Conservation (phyloP, 495 filamentous ascomycete species). For the Hamigera avellanea region DNA sequence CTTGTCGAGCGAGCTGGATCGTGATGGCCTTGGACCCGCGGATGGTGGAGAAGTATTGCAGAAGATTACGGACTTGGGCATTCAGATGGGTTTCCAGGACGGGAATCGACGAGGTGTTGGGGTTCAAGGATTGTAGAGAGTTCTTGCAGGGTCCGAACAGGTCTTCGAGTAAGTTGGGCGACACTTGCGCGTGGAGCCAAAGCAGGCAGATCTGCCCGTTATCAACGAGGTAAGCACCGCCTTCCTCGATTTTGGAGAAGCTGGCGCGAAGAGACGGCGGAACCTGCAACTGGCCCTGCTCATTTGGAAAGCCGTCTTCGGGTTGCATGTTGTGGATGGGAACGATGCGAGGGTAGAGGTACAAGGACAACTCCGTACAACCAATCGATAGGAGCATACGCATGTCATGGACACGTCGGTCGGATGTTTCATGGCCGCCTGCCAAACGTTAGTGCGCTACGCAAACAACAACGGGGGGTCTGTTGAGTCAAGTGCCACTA, state of each 20-base stretch:
- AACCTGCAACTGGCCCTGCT: conserved; percentile 74
- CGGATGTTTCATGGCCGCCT: conserved; percentile 77
- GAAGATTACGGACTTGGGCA: conserved; percentile 84
- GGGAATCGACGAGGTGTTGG: conserved; percentile 56
- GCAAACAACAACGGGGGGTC: too few species aligned
- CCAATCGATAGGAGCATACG: conserved; percentile 83
- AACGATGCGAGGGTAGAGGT: conserved; percentile 91
- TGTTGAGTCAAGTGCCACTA: conserved; percentile 2
- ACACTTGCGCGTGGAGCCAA: conserved; percentile 73
- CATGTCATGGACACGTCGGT: conserved; percentile 84
- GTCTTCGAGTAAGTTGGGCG: conserved; percentile 74
- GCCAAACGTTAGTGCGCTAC: too few species aligned
- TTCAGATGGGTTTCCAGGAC: conserved; percentile 89
- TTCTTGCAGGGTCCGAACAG: conserved; percentile 73
- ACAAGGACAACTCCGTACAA: conserved; percentile 71
- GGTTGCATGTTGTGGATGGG: conserved; percentile 73
- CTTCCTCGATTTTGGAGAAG: conserved; percentile 82
- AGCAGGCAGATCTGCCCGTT: conserved; percentile 85
- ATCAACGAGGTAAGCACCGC: conserved; percentile 94
- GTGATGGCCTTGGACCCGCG: conserved; percentile 80
- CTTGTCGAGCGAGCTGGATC: conserved; percentile 85
- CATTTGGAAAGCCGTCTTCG: conserved; percentile 76
- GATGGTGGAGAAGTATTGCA: conserved; percentile 72
- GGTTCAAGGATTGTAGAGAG: conserved; percentile 63
- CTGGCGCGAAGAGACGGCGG: conserved; percentile 61